phyloP scores from a whole-genome alignment of 306 rosid genomes.

The Corylus americana region DNA sequence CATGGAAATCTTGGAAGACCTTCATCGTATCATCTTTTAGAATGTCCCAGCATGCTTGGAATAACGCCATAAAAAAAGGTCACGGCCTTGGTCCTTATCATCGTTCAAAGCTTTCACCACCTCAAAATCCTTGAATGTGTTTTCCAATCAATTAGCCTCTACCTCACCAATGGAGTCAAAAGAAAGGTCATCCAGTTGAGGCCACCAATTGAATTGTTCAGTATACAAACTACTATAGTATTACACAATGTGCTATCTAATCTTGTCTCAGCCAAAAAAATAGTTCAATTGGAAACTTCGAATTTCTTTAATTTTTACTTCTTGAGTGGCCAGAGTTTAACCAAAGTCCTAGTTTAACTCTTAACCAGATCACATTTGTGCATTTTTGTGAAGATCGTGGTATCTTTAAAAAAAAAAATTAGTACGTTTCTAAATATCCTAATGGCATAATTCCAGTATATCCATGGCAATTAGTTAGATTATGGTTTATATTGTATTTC shows the following conservation, averaged over 20 bases:
- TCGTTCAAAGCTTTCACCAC: too few species aligned
- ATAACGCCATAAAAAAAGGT: too few species aligned
- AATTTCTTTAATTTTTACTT: not conserved
- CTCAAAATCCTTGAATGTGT: too few species aligned
- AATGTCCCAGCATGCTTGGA: too few species aligned
- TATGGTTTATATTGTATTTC: not conserved
- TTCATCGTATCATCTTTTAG: too few species aligned
- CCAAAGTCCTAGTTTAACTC: not conserved
- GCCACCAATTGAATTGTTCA: too few species aligned
- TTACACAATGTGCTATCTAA: not conserved
- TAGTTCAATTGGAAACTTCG: not conserved
- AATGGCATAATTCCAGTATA: not conserved
- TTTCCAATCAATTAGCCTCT: too few species aligned
- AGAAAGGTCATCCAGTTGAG: too few species aligned
- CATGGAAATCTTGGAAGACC: too few species aligned
- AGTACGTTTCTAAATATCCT: not conserved
- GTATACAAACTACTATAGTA: too few species aligned
- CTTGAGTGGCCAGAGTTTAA: not conserved
- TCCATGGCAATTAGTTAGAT: not conserved
- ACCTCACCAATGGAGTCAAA: too few species aligned
- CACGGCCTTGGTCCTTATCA: too few species aligned
- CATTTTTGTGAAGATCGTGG: not conserved
- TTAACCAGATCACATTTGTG: not conserved
- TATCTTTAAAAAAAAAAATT: not conserved
- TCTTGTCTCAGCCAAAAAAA: not conserved